Conservation (phyloP, 1,284 basidiomycete species). For the Cryptococcus sp. region DNA sequence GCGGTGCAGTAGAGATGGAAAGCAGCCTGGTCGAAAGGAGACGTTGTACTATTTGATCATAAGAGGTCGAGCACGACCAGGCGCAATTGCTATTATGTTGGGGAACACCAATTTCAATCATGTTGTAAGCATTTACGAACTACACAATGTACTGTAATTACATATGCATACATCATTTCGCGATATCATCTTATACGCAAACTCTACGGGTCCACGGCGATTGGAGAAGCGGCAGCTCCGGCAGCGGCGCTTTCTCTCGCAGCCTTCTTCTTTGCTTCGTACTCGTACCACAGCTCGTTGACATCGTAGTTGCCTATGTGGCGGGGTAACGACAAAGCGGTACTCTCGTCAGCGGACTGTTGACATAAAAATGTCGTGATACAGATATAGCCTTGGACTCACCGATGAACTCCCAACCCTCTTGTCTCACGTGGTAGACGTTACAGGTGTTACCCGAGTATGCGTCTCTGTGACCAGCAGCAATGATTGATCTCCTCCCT, state of each 20-base stretch:
- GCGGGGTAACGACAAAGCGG: too few species aligned
- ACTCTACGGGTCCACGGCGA: conserved; percentile 42
- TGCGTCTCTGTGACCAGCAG: conserved; percentile 95
- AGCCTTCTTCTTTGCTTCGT: conserved; percentile 51
- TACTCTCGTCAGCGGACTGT: conserved; percentile 3
- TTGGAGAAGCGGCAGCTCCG: conserved; percentile 27
- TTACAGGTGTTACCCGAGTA: conserved; percentile 98
- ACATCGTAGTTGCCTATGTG: conserved; percentile 53
- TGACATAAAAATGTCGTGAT: neutral
- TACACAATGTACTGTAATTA: too few species aligned
- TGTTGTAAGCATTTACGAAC: too few species aligned
- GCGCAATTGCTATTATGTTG: too few species aligned
- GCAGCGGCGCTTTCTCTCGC: conserved; percentile 21
- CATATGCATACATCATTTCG: too few species aligned
- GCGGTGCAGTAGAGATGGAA: too few species aligned
- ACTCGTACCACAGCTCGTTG: conserved; percentile 54
- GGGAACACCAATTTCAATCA: too few species aligned
- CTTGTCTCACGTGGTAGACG: conserved; percentile 90
- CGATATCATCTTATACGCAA: too few species aligned
- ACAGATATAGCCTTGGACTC: conserved; percentile 36
- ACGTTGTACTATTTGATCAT: too few species aligned
- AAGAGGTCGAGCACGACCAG: too few species aligned
- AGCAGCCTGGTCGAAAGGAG: too few species aligned
- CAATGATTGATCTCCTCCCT: conserved; percentile 91
- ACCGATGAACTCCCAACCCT: conserved; percentile 94